These are phyloP conservation scores for Colletotrichum tofieldiae DNA, from an alignment of 2,329 filamentous ascomycete genomes.

Conservation along the genomic window DNA sequence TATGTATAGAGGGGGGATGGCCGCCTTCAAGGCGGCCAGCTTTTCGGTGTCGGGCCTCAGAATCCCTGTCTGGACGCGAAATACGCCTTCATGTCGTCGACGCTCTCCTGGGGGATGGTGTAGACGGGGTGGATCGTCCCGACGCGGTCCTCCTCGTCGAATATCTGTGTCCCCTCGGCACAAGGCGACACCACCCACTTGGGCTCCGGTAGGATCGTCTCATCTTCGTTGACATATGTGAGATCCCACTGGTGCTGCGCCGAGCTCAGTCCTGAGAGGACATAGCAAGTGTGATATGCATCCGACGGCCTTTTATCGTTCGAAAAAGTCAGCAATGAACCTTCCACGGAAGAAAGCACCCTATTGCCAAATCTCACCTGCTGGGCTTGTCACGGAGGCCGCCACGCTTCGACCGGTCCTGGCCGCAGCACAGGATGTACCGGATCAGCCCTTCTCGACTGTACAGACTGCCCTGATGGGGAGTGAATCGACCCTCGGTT, in stretches of 20 bases:
- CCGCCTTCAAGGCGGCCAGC: constrained; percentile 30
- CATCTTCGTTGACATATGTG: constrained; percentile 49
- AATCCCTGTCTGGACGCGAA: constrained; percentile 74
- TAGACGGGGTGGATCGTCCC: constrained; percentile 86
- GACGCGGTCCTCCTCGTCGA: constrained; percentile 80
- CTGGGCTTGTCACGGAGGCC: constrained; percentile 95
- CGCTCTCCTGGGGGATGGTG: constrained; percentile 81
- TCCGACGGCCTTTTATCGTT: constrained; percentile 75
- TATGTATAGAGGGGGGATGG: constrained; percentile 29
- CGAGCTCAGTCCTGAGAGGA: constrained; percentile 86
- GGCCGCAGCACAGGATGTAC: constrained; percentile 92
- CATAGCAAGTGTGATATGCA: constrained; percentile 94
- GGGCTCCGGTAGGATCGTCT: constrained; percentile 54
- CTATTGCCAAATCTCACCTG: constrained; percentile 72
- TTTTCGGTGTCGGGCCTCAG: constrained; percentile 49
- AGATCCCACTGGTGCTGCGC: constrained; percentile 80
- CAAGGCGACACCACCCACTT: constrained; percentile 66
- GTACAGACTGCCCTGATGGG: constrained; percentile 71
- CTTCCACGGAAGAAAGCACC: background rate
- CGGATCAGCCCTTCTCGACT: constrained; percentile 87
- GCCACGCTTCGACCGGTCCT: constrained; percentile 78
- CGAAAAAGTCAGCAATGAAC: constrained; percentile 20
- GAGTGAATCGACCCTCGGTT: constrained; percentile 48
- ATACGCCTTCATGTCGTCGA: constrained; percentile 76
- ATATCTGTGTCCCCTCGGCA: constrained; percentile 71